Percentiles rank a stretch among this genome's conserved stretches.
These are phyloP conservation scores for Colletotrichum noveboracense DNA, from an alignment of 2,329 filamentous ascomycete genomes.

Conservation along the genomic window DNA sequence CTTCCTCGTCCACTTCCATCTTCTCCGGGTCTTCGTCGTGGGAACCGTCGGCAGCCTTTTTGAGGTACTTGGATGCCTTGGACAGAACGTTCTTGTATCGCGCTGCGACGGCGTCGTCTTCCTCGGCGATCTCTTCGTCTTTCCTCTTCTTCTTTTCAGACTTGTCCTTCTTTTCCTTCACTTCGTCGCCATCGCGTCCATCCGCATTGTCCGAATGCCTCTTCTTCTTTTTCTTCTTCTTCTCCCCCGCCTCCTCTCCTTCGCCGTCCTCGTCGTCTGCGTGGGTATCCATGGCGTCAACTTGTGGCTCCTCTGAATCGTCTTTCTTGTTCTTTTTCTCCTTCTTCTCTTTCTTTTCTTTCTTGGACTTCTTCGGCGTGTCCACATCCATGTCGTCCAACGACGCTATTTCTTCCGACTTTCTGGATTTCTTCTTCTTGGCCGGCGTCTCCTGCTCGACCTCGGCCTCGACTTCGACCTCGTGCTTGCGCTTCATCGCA, in stretches of 20 bases:
- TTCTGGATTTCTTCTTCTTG: conserved; percentile 40
- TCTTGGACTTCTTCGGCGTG: conserved; percentile 21
- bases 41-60: conserved; percentile 47
- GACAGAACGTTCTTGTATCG: conserved; percentile 58
- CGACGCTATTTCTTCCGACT: conserved; percentile 12
- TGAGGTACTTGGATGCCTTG: conserved; percentile 61
- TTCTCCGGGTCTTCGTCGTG: conserved; percentile 35
- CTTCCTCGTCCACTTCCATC: conserved; percentile 28
- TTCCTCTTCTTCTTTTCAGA: conserved; percentile 26
- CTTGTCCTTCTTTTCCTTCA: conserved; percentile 26
- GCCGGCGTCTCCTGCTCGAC: conserved; percentile 29
- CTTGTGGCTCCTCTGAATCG: conserved; percentile 18
- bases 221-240: conserved; percentile 26
- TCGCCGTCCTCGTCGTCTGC: neutral
- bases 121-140: conserved; percentile 20
- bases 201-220: neutral
- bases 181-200: neutral
- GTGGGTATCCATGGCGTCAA: conserved; percentile 1
- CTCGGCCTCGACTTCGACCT: conserved; percentile 32
- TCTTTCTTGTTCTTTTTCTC: conserved; percentile 30
- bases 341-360: conserved; percentile 41
- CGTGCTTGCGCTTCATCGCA: conserved; percentile 40
- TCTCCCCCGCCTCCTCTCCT: conserved; percentile 13
- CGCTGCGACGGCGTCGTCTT: conserved; percentile 32
- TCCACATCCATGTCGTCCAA: conserved; percentile 26